A percentile compares a stretch with the other conserved stretches of the same genome.
phyloP scores from a whole-genome alignment of 1,284 basidiomycete genomes.

The Ustilago hordei region DNA sequence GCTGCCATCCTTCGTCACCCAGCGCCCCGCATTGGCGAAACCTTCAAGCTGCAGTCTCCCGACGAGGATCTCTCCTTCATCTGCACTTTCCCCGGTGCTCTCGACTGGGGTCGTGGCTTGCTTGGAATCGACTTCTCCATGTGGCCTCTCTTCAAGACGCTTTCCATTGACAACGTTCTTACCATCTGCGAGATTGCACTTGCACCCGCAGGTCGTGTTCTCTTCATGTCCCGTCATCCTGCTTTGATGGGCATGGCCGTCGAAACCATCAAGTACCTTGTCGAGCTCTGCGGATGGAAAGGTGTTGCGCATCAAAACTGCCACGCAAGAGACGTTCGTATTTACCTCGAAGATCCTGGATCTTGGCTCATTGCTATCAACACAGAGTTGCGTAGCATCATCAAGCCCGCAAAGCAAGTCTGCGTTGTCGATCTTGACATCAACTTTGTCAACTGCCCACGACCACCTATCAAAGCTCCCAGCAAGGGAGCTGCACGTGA shows the following conservation, averaged over 20 bases:
- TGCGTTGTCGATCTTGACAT: slow-evolving; percentile 93
- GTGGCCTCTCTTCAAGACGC: slow-evolving; percentile 95
- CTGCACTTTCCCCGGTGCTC: slow-evolving; percentile 69
- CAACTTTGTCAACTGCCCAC: slow-evolving; percentile 85
- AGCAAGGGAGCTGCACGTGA: slow-evolving; percentile 85
- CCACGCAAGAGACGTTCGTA: slow-evolving; percentile 88
- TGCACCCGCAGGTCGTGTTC: slow-evolving; percentile 87
- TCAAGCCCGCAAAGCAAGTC: slow-evolving; percentile 79
- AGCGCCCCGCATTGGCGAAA: slow-evolving; percentile 64
- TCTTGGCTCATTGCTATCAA: slow-evolving; percentile 93
- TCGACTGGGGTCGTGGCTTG: slow-evolving; percentile 71
- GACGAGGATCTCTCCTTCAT: slow-evolving; percentile 67
- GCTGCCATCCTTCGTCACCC: slow-evolving; percentile 67
- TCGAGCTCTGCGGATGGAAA: slow-evolving; percentile 93
- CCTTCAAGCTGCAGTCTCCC: slow-evolving; percentile 53
- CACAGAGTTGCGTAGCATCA: slow-evolving; percentile 84
- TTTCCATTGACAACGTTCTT: slow-evolving; percentile 92
- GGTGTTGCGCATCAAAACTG: slow-evolving; percentile 75
- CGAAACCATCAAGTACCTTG: slow-evolving; percentile 87
- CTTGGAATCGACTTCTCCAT: slow-evolving; percentile 79
- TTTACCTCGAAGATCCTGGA: slow-evolving; percentile 78
- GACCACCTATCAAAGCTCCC: slow-evolving; percentile 82
- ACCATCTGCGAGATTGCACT: slow-evolving; percentile 94
- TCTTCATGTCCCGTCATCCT: slow-evolving; percentile 90
- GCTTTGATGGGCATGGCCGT: slow-evolving; percentile 91